A percentile compares a stretch with the other conserved stretches of the same genome.
These are phyloP conservation scores for Spizellomyces sp. DNA, from an alignment of 192 early-diverging fungal genomes.

Conservation along the genomic window DNA sequence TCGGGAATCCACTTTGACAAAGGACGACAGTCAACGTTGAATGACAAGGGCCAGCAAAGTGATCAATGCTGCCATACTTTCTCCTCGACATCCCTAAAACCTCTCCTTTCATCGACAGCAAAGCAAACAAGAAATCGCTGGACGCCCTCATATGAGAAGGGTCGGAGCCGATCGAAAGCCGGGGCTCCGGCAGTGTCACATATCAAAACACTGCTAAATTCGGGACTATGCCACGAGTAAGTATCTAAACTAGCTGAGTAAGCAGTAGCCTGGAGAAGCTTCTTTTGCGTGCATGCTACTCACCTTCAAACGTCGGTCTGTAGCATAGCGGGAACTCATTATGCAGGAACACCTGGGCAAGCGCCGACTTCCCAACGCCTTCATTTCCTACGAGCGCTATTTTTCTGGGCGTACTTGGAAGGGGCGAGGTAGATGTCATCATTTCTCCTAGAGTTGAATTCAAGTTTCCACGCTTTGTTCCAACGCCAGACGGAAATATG, in stretches of 20 bases:
- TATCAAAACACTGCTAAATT: neutral
- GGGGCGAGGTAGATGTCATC: too few species aligned
- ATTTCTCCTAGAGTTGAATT: too few species aligned
- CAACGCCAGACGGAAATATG: too few species aligned
- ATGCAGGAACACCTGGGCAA: neutral
- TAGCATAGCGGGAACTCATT: neutral
- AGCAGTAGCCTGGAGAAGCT: too few species aligned
- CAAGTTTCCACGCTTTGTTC: too few species aligned
- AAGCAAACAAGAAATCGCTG: conserved; percentile 28
- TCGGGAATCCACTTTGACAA: conserved; percentile 27
- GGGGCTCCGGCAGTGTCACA: conserved; percentile 27
- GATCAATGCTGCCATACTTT: conserved; percentile 3
- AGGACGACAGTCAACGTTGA: neutral
- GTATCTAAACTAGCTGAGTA: too few species aligned
- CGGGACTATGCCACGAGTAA: too few species aligned
- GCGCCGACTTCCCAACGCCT: conserved; percentile 13
- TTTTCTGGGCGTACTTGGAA: neutral
- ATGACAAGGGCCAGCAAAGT: too few species aligned
- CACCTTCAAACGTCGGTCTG: conserved; percentile 13
- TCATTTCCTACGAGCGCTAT: conserved; percentile 16
- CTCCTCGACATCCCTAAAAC: conserved; percentile 26
- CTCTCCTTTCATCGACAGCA: conserved; percentile 17
- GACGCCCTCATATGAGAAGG: conserved; percentile 28
- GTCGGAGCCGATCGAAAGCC: conserved; percentile 30
- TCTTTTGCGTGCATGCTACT: neutral